phyloP scores from a whole-genome alignment of 2,329 filamentous ascomycete species.

The Laburnicola sp. region DNA sequence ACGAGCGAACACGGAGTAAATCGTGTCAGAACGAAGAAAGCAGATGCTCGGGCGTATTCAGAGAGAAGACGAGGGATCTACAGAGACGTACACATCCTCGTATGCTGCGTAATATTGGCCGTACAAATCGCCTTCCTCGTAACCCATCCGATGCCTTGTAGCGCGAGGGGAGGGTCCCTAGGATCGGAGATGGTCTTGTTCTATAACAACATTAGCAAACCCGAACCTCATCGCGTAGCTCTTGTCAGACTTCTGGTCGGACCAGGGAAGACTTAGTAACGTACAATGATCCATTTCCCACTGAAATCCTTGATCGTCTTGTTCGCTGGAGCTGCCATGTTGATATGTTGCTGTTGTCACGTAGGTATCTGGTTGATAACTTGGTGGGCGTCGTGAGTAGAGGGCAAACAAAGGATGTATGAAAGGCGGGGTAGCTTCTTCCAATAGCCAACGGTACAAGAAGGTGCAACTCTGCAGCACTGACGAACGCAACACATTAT shows the following conservation, averaged over 20 bases:
- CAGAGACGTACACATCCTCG: slow-evolving; percentile 44
- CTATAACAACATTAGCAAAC: slow-evolving; percentile 48
- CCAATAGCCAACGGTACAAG: too few species aligned
- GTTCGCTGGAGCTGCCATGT: slow-evolving; percentile 44
- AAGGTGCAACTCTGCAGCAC: too few species aligned
- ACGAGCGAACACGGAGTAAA: too few species aligned
- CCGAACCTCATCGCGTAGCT: too few species aligned
- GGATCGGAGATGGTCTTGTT: slow-evolving; percentile 74
- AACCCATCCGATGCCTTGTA: slow-evolving; percentile 63
- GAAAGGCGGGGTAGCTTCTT: too few species aligned
- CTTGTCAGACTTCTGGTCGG: too few species aligned
- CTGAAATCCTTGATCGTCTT: slow-evolving; percentile 41
- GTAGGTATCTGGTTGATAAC: too few species aligned
- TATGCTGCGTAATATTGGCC: slow-evolving; percentile 68
- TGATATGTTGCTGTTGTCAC: slow-evolving; percentile 9
- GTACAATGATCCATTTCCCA: slow-evolving; percentile 47
- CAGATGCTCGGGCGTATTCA: neutral
- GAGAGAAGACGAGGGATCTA: neutral
- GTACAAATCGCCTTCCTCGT: slow-evolving; percentile 71
- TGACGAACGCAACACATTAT: too few species aligned
- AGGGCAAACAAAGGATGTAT: too few species aligned
- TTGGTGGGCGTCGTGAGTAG: too few species aligned
- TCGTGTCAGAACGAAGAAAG: neutral
- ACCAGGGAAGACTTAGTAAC: slow-evolving; percentile 1
- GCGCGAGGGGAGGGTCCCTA: slow-evolving; percentile 67